phyloP scores from a whole-genome alignment of 495 filamentous ascomycete genomes.

The Daldinia concentrica region DNA sequence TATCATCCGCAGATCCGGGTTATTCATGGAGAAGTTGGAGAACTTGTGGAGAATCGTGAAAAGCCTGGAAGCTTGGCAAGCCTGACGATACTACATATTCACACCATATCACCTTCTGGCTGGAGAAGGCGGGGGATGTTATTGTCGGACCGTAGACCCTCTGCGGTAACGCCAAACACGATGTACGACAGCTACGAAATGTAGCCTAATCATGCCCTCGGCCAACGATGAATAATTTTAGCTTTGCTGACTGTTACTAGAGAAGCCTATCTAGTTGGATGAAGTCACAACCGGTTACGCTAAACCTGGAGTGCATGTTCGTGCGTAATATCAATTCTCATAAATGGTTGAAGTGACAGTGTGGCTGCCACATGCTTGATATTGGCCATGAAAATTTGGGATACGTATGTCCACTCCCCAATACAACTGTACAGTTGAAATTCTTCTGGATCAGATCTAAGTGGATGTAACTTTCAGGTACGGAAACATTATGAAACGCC shows the following conservation, averaged over 20 bases:
- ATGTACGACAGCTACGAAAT: constrained; percentile 31
- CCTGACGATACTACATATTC: constrained; percentile 47
- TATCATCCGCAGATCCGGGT: constrained; percentile 57
- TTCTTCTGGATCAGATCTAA: constrained; percentile 32
- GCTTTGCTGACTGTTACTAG: constrained; percentile 26
- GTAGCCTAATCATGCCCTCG: constrained; percentile 12
- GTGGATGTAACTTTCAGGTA: constrained; percentile 40
- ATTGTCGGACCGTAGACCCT: constrained; percentile 48
- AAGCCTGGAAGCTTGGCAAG: constrained; percentile 45
- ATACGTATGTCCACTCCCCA: constrained; percentile 23
- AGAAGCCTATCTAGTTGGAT: constrained; percentile 32
- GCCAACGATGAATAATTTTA: constrained; percentile 20
- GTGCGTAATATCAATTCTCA: constrained; percentile 20
- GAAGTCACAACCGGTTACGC: constrained; percentile 39
- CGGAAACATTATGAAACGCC: constrained; percentile 25
- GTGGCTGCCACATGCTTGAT: constrained; percentile 44
- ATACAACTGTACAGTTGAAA: constrained; percentile 23
- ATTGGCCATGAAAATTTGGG: constrained; percentile 28
- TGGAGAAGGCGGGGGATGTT: constrained; percentile 36
- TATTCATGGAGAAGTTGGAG: constrained; percentile 48
- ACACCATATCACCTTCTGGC: constrained; percentile 38
- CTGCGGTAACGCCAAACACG: constrained; percentile 37
- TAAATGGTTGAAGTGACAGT: constrained; percentile 17
- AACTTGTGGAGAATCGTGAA: constrained; percentile 42
- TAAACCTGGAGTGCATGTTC: constrained; percentile 36